Evolutionary conservation across 257 asterid species (phyloP), one percentile per base, ranked within the genome.

Genomic region (Plantago major): DNA sequence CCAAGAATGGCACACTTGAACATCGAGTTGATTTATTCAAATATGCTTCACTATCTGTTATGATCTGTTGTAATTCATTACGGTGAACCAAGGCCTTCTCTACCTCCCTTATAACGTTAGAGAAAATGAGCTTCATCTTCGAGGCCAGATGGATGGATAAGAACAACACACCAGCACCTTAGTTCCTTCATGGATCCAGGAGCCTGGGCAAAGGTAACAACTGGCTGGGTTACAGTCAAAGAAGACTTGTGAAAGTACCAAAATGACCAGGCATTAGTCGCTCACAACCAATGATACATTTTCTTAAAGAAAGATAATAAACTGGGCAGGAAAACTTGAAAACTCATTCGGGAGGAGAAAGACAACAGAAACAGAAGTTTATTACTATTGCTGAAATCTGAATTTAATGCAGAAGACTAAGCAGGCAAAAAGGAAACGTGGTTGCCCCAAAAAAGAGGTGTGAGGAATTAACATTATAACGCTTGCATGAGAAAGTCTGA

Each of bases 141-240:
- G 52, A 64, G 85, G 85, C 70, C 65, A 66, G 78, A 67, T 4
- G 78, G 60, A 74, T 80, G 79, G 42, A 75, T 45, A n/a, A 42
- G 81, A 73, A 71, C 88, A 81, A 82, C 87, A 86, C 62, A 85
- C 80, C 54, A 89, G 76, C 63, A 83, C 71, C 73, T 72, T 81
- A 43, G 81, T 68, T 66, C 97, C 97, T 83, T 84, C n/a, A n/a
- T 92, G 67, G 96, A 89, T 48, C 95, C 97, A 63, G 99, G 97
- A 76, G 91, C 86, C n/a, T 58, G 97, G 96, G 79, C 95, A 84
- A 62, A 92, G 93, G 77, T 81, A 89, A 83, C 96, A 84, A 71
- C 88, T 77, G 55, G 96, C 94, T 62, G n/a, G n/a, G n/a, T n/a
- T n/a, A 81, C 97, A 42, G 95, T 83, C 55, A 89, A 83, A 78